Evolutionary conservation across 768 basidiomycete species (phyloP), one percentile per base, ranked within the genome.

Genomic region (Mycena alexandri): DNA sequence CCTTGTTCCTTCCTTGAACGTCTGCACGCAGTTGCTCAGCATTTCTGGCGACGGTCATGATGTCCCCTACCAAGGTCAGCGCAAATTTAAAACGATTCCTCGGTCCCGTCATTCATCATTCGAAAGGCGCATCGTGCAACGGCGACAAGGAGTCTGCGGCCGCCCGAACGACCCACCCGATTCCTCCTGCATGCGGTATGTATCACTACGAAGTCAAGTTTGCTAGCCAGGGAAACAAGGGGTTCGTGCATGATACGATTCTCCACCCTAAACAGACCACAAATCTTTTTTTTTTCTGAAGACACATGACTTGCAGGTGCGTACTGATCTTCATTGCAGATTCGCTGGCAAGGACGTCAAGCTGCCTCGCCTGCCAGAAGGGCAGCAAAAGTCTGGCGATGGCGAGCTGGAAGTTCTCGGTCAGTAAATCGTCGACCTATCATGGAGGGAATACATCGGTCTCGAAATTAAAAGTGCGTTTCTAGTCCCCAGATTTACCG

Each of bases 131-230:
- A 14, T 83, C 85, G 12, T 83, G 82, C 65, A 85, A 79, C 57
- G 88, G 87, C 14, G 94, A 96, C 62, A 89, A 89, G 65, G 95
- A 97, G 61, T 94, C 95, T 0, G 93, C 94, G 13, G 85, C 95
- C 46, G 92, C 93, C 5, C 87, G 95, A 55, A 90, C 96, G 0
- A 87, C 86, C 48, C 81, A 88, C 70, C 87, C 91, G 1, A 91
- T 97, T 54, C 96, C 96, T 2, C 84, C 90, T 0, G 90, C 91
- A 14, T 93, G 93, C 72, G 98, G 96, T 24, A 89, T 99, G 60
- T 97, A 94, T 75, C 99, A 99, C 78, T 99, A 91, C 75, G 97
- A 99, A 81, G 89, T 95, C 8, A 88, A 93, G 72, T 88, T 99
- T 51, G 76, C 92, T 8, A 89, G 92, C 75, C 93, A 93, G 74